Evolutionary conservation across 768 basidiomycete genomes (phyloP), one percentile per base, ranked within the genome.

Genomic region (Naematelia aurantialba): DNA sequence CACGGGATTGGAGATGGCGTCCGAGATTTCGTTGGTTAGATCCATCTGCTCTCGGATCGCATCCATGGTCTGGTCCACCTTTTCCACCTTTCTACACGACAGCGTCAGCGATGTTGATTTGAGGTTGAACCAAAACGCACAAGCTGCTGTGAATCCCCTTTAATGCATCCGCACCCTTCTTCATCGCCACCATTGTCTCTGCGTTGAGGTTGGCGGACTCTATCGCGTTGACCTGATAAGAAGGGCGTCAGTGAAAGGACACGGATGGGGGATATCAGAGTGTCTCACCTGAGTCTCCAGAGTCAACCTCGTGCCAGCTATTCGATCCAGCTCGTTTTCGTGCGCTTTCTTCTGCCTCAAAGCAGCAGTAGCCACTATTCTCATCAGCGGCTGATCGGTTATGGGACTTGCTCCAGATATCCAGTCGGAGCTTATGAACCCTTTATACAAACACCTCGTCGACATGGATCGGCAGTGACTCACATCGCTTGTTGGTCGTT

Each of bases 141-240:
- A 96, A 82, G 72, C 85, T 85, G 46, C 86, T 86, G 68, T 98
- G 94, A 26, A 63, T 63, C 4, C 58, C 62, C 62, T 63, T 59
- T 17, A 65, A 55, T 25, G 88, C 96, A 61, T 87, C 85, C 0
- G 91, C 84, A 34, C 89, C 94, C 78, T 89, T 88, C 87, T 92
- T 96, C 89, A 99, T 96, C 25, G 89, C 92, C 21, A 84, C 81
- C 89, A 99, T 91, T 13, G 92, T 97, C 82, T 97, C 92, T 72
- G 89, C 87, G 76, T 99, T 98, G 78, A 98, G 83, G 80, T 97
- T 98, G 45, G 96, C 96, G 14, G 89, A 90, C 78, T 98, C 96
- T 46, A 98, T 83, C 19, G 94, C 94, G 79, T 93, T 93, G 59
- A 98, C 87, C 79, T 81, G 66, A 17, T 12, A 46, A 5, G n/a